Evolutionary conservation across 1,284 basidiomycete genomes (phyloP).

Genomic region (Melampsora larici-populina): DNA sequence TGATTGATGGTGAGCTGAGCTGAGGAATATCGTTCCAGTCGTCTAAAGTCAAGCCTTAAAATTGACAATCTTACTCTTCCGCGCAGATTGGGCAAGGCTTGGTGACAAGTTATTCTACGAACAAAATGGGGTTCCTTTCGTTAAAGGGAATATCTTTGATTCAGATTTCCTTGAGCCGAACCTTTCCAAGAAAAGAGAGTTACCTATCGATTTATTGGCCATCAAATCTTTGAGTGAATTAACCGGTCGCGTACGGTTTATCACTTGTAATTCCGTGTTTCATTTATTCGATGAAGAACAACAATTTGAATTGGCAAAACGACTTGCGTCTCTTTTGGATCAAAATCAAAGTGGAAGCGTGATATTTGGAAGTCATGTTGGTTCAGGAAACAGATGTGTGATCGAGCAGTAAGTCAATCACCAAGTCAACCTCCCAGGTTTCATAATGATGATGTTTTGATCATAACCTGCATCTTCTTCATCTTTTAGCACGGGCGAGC

Average conservation of each 20-base stretch:
- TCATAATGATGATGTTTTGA: too few relatives aligned
- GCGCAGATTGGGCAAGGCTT: conserved; percentile 30
- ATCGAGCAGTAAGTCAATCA: conserved; percentile 24
- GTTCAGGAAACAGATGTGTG: conserved; percentile 9
- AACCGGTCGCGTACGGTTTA: conserved; percentile 18
- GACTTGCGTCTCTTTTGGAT: conserved; percentile 4
- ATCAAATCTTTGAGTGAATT: conserved; percentile 13
- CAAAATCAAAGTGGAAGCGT: conserved; percentile 10
- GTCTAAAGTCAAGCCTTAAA: not conserved
- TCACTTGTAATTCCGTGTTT: conserved; percentile 29
- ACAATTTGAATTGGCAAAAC: conserved; percentile 14
- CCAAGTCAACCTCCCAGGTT: too few relatives aligned
- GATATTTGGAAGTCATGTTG: conserved; percentile 39
- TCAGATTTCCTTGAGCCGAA: conserved; percentile 23
- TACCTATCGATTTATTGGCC: not conserved
- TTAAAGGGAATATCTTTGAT: conserved; percentile 32
- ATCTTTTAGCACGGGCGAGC: conserved; percentile 5
- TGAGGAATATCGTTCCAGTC: not conserved
- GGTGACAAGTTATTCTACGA: conserved; percentile 18
- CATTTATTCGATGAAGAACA: conserved; percentile 28
- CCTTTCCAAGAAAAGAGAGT: not conserved
- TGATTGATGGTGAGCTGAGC: conserved; percentile 34
- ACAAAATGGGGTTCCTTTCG: conserved; percentile 16
- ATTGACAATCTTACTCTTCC: not conserved
- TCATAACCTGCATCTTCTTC: not conserved